Evolutionary conservation across 2,329 filamentous ascomycete genomes (phyloP).

Genomic region (Ophiocordyceps robertsii): DNA sequence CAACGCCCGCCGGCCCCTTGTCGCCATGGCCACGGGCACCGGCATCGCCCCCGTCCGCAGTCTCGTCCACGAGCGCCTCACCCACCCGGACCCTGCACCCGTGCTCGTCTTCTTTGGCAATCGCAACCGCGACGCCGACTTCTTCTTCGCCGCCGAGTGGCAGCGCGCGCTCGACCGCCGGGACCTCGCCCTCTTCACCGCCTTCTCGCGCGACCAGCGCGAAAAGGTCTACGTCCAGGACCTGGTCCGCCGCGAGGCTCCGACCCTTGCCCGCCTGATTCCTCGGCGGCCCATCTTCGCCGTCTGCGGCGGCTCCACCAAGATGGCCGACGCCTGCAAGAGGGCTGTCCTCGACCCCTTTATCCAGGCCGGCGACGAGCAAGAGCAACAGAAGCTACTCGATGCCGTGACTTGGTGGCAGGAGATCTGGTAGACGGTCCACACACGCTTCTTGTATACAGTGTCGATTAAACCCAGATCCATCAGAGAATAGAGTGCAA

Average conservation of each 20-base stretch:
- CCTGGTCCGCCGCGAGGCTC: constrained; percentile 30
- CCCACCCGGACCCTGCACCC: constrained; percentile 15
- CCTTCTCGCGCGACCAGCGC: constrained; percentile 33
- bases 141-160: constrained; percentile 75
- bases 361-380: constrained; percentile 22
- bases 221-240: constrained; percentile 45
- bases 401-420: constrained; percentile 35
- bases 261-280: constrained; percentile 19
- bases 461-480: not conserved
- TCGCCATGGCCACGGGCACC: constrained; percentile 76
- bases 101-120: constrained; percentile 72
- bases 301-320: constrained; percentile 42
- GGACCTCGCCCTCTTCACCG: constrained; percentile 22
- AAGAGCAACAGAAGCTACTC: constrained; percentile 24
- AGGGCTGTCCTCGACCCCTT: constrained; percentile 36
- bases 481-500: no score
- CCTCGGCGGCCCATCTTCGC: constrained; percentile 29
- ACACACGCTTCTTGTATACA: not conserved
- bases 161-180: constrained; percentile 6
- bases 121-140: constrained; percentile 62
- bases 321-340: constrained; percentile 44
- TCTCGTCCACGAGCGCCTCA: constrained; percentile 60
- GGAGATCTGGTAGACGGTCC: constrained; percentile 38
- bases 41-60: constrained; percentile 76
- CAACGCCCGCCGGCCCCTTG: constrained; percentile 38